Conservation (phyloP, 2,329 filamentous ascomycete species). For the Biscogniauxia marginata region DNA sequence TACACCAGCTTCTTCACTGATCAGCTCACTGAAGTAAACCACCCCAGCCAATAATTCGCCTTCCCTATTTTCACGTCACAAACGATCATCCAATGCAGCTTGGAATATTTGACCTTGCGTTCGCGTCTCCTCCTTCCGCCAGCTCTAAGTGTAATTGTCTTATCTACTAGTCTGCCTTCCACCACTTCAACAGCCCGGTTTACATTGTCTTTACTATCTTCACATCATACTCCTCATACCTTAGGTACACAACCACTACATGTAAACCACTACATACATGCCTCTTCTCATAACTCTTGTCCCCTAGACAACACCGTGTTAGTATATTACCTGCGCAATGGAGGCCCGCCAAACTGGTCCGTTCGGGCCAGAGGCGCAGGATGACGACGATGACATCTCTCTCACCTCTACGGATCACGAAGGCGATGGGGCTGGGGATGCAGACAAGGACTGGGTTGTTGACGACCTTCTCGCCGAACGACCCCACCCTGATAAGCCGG, state of each 20-base stretch:
- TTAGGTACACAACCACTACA: neutral
- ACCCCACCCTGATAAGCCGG: slow-evolving; percentile 22
- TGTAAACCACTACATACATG: neutral
- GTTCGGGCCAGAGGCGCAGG: slow-evolving; percentile 12
- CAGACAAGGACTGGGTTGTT: slow-evolving; percentile 51
- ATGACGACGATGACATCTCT: slow-evolving; percentile 54
- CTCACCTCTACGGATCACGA: slow-evolving; percentile 48
- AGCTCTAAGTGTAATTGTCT: neutral
- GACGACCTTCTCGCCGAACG: slow-evolving; percentile 53
- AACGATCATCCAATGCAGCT: neutral
- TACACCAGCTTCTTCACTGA: neutral
- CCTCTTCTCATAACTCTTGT: neutral
- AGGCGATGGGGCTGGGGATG: slow-evolving; percentile 29
- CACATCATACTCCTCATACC: too few relatives aligned
- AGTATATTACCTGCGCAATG: slow-evolving; percentile 8
- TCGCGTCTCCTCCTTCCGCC: neutral
- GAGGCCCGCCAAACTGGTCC: slow-evolving; percentile 3
- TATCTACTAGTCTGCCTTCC: neutral
- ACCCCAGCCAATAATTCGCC: too few relatives aligned
- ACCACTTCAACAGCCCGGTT: neutral
- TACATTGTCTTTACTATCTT: neutral
- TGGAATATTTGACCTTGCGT: neutral
- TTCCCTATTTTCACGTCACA: too few relatives aligned
- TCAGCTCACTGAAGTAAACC: neutral
- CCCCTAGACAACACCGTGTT: too few relatives aligned